phyloP scores from a whole-genome alignment of 2,329 filamentous ascomycete species.

The Trichoderma polysporum region DNA sequence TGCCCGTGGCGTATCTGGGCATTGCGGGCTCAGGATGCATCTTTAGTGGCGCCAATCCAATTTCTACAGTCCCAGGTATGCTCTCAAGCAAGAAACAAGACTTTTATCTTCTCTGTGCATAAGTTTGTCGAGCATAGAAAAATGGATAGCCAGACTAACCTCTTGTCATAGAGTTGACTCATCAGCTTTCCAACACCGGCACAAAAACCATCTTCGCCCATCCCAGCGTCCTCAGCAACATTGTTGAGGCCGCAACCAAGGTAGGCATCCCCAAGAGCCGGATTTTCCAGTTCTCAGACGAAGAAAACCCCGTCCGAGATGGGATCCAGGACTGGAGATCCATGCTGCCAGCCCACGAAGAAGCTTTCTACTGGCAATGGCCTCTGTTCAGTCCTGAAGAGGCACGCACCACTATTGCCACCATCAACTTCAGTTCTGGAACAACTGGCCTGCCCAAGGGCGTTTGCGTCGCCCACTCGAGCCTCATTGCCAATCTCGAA shows the following conservation, averaged over 20 bases:
- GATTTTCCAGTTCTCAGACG: slow-evolving; percentile 51
- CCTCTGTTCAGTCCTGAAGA: slow-evolving; percentile 37
- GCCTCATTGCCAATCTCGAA: slow-evolving; percentile 50
- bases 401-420: slow-evolving; percentile 38
- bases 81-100: background rate
- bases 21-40: slow-evolving; percentile 52
- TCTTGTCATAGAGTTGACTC: slow-evolving; percentile 45
- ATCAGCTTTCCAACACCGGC: slow-evolving; percentile 52
- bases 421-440: slow-evolving; percentile 52
- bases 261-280: slow-evolving; percentile 40
- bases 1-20: slow-evolving; percentile 54
- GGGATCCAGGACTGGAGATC: slow-evolving; percentile 44
- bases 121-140: too few relatives aligned
- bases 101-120: background rate
- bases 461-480: slow-evolving; percentile 50
- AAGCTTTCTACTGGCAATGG: slow-evolving; percentile 43
- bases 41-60: slow-evolving; percentile 56
- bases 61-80: slow-evolving; percentile 49
- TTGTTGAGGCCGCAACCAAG: slow-evolving; percentile 44
- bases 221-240: slow-evolving; percentile 44
- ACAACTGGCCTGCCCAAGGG: slow-evolving; percentile 54
- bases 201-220: slow-evolving; percentile 52
- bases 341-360: slow-evolving; percentile 36
- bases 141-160: background rate
- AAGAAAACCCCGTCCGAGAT: slow-evolving; percentile 29